phyloP scores from a whole-genome alignment of 148 eudicot genomes.

The Silene latifolia region DNA sequence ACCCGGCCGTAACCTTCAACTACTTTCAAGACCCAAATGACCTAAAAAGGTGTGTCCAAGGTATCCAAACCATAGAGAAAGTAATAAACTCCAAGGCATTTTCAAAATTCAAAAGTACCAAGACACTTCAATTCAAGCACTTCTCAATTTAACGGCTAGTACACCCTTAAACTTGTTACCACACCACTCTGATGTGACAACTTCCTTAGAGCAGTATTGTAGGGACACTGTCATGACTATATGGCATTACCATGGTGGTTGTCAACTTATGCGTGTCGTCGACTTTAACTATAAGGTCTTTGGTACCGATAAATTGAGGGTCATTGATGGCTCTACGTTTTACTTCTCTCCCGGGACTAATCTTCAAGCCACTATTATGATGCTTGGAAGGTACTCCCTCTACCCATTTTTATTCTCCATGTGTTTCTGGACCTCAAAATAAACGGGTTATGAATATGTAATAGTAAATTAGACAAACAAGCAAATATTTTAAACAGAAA shows the following conservation, averaged over 20 bases:
- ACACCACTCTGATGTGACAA: conserved; percentile 42
- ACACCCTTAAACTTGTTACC: conserved; percentile 61
- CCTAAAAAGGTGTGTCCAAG: conserved; percentile 60
- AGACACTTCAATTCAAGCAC: conserved; percentile 22
- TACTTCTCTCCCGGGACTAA: conserved; percentile 72
- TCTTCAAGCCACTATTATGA: conserved; percentile 89
- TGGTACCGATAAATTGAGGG: conserved; percentile 53
- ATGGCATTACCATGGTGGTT: conserved; percentile 86
- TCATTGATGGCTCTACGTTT: conserved; percentile 77
- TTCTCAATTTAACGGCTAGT: conserved; percentile 52
- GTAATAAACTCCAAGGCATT: conserved; percentile 56
- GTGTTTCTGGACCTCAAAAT: too few relatives aligned
- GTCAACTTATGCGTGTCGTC: conserved; percentile 55
- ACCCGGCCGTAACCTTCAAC: conserved; percentile 79
- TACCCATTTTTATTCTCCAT: too few relatives aligned
- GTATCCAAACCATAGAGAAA: conserved; percentile 47
- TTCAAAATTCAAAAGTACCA: conserved; percentile 41
- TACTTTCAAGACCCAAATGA: conserved; percentile 74
- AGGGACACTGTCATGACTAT: conserved; percentile 77
- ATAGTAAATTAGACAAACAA: too few relatives aligned
- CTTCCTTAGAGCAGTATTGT: conserved; percentile 58
- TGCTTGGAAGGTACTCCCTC: conserved; percentile 68
- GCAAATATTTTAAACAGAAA: too few relatives aligned
- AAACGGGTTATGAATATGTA: too few relatives aligned
- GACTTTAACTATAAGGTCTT: conserved; percentile 58